Conservation (phyloP, 2,329 filamentous ascomycete genomes). For the Proliferodiscus dingleyae region DNA sequence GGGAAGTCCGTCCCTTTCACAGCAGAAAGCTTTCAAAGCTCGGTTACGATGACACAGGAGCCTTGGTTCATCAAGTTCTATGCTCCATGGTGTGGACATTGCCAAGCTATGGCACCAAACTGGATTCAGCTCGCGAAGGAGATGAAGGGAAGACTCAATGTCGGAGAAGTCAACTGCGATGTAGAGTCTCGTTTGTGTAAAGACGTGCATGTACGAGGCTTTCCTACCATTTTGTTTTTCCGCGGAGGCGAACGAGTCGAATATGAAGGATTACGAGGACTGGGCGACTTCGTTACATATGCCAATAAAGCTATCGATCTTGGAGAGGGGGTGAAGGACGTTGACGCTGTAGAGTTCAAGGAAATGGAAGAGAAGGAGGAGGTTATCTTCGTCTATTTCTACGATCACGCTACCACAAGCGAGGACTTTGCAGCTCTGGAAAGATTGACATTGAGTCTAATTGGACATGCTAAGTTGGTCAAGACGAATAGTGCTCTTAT, state of each 20-base stretch:
- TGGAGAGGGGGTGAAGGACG: conserved; percentile 71
- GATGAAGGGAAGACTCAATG: conserved; percentile 83
- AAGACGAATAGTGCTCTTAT: conserved; percentile 79
- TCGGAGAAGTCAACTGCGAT: conserved; percentile 96
- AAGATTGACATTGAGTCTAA: conserved; percentile 77
- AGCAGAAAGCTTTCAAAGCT: conserved; percentile 77
- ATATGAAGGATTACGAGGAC: conserved; percentile 83
- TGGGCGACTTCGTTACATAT: conserved; percentile 85
- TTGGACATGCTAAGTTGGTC: conserved; percentile 87
- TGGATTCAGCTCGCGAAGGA: conserved; percentile 89
- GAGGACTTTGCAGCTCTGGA: conserved; percentile 91
- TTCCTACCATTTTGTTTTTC: conserved; percentile 91
- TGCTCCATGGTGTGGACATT: conserved; percentile 94
- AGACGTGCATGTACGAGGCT: conserved; percentile 73
- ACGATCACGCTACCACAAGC: conserved; percentile 86
- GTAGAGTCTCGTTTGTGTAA: conserved; percentile 84
- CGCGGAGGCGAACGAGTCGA: conserved; percentile 86
- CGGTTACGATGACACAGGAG: conserved; percentile 81
- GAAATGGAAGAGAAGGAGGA: conserved; percentile 88
- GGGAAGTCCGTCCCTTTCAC: conserved; percentile 73
- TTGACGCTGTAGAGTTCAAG: conserved; percentile 71
- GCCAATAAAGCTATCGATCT: conserved; percentile 81
- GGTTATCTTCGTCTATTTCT: conserved; percentile 96
- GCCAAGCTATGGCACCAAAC: conserved; percentile 83
- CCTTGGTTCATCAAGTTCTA: conserved; percentile 99